Evolutionary conservation across 129 eudicot species (phyloP), one percentile per base, ranked within the genome.

Genomic region (Scalesia atractyloides): DNA sequence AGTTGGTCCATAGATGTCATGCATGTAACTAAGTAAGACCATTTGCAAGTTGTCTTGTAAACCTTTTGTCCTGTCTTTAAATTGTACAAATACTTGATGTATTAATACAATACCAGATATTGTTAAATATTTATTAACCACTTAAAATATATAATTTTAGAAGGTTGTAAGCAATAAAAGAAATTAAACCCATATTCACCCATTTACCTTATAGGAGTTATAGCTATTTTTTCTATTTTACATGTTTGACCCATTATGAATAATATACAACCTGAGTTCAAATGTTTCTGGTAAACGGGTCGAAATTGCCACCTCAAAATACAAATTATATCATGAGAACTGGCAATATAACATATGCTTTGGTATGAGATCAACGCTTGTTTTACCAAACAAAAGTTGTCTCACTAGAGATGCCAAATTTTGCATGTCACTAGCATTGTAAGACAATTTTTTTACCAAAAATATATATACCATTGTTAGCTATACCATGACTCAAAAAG

Each of bases 1-100:
- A 8, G 20, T 19, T 67, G 44, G 41, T 54, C 60, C 33, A 54
- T 54, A 54, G 60, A 54, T 54, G 60, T 53, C 59, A 53, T 53
- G 60, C 26, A 53, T 18, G 60, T 12, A 53, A 54, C 30, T 54
- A 7, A 3, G 60, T 30, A 24, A 59, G 18, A 59, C 9, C 65
- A 57, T 22, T 59, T 13, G 43, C 43, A 59, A 26, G 14, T 30
- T 26, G 65, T 59, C 65, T 24, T 24, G 30, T 24, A 24, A 24
- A 24, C 65, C 5, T 14, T 54, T 8, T 54, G 39, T 12, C 65
- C 18, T 5, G 17, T 26, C 41, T 59, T 59, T 26, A 30, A 59
- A 59, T 30, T 59, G 65, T 59, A 24, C 26, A 26, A 3, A 30
- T 26, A 59, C 65, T 59, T 59, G 65, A 59, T 30, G 18, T 30